A percentile compares a stretch with the other conserved stretches of the same genome.
Evolutionary conservation across 1,284 basidiomycete species (phyloP).

Genomic region (Ganoderma leucocontextum): DNA sequence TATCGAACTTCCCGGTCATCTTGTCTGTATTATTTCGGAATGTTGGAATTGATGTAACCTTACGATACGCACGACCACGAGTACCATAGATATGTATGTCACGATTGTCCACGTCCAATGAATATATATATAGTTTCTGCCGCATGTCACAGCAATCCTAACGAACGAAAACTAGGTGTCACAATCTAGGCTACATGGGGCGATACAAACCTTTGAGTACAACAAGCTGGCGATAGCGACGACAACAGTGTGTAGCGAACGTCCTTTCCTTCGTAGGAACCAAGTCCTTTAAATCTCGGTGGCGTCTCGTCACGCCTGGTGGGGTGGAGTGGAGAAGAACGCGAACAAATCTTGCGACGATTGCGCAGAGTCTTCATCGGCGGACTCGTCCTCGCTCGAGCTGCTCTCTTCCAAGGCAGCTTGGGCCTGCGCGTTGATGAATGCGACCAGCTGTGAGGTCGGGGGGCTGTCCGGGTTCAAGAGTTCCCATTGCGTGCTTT

Average conservation of each 20-base stretch:
- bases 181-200: slow-evolving; percentile 4
- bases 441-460: slow-evolving; percentile 9
- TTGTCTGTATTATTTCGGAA: slow-evolving; percentile 23
- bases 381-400: slow-evolving; percentile 11
- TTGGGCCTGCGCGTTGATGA: neutral
- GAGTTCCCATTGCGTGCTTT: slow-evolving; percentile 3
- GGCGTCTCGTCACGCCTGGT: neutral
- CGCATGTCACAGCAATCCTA: neutral
- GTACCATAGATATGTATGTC: slow-evolving; percentile 21
- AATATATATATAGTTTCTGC: slow-evolving; percentile 4
- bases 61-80: slow-evolving; percentile 7
- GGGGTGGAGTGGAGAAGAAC: slow-evolving; percentile 6
- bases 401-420: slow-evolving; percentile 1
- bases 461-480: neutral
- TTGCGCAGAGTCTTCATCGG: neutral
- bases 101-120: slow-evolving; percentile 16
- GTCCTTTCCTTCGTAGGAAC: neutral
- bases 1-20: slow-evolving; percentile 5
- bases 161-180: neutral
- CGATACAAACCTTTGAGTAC: slow-evolving; percentile 6
- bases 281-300: neutral
- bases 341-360: slow-evolving; percentile 6
- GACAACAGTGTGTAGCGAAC: neutral
- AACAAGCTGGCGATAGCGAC: neutral
- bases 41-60: slow-evolving; percentile 8